Percentiles rank a stretch among this genome's conserved stretches.
These are phyloP conservation scores for Tripterygium wilfordii DNA, from an alignment of 177 flowering plant genomes.

Conservation along the genomic window DNA sequence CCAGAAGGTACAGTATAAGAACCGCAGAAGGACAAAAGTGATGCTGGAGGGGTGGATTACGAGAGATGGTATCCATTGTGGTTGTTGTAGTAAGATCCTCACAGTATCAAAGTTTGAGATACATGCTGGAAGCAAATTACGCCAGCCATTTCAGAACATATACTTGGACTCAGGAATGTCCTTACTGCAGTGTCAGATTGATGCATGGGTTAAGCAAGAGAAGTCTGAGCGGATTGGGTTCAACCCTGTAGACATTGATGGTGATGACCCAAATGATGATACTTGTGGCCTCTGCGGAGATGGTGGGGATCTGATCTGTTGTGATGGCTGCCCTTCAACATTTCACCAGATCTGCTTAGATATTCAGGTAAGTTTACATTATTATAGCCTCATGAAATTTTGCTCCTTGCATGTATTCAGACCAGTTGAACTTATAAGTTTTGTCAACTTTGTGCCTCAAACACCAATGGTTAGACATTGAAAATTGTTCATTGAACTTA, in stretches of 20 bases:
- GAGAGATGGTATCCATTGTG: slow-evolving; percentile 89
- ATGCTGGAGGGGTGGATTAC: slow-evolving; percentile 90
- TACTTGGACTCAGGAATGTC: slow-evolving; percentile 67
- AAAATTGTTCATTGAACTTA: no score
- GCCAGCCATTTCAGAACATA: slow-evolving; percentile 86
- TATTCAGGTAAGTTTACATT: slow-evolving; percentile 27
- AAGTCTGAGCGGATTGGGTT: slow-evolving; percentile 45
- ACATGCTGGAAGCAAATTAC: slow-evolving; percentile 88
- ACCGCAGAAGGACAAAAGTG: slow-evolving; percentile 48
- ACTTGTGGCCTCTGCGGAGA: slow-evolving; percentile 97
- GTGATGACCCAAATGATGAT: slow-evolving; percentile 95
- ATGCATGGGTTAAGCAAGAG: slow-evolving; percentile 81
- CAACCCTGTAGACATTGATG: slow-evolving; percentile 45
- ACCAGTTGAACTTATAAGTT: no score
- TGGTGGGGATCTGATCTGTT: slow-evolving; percentile 97
- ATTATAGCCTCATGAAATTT: slow-evolving; percentile 6
- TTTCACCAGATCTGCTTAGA: slow-evolving; percentile 86
- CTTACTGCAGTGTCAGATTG: slow-evolving; percentile 75
- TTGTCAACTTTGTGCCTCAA: no score
- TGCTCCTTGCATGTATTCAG: no score
- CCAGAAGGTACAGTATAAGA: slow-evolving; percentile 86
- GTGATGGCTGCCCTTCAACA: slow-evolving; percentile 99
- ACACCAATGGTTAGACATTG: no score
- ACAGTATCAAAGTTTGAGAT: slow-evolving; percentile 84
- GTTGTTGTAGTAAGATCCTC: slow-evolving; percentile 90